These are phyloP conservation scores for Cytospora mali DNA, from an alignment of 2,329 filamentous ascomycete genomes.

Conservation along the genomic window DNA sequence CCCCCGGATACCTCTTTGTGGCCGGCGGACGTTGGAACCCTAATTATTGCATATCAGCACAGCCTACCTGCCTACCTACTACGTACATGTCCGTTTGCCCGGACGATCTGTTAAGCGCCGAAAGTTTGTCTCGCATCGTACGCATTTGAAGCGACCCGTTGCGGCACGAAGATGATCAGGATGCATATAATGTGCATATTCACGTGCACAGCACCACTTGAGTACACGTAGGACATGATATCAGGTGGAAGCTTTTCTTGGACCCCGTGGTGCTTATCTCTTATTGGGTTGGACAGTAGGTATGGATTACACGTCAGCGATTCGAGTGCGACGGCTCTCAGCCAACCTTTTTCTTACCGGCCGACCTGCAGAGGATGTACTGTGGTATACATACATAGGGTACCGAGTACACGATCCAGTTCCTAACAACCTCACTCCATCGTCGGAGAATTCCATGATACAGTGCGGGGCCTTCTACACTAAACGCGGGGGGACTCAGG, in stretches of 20 bases:
- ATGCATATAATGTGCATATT: neutral
- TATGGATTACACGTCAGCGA: neutral
- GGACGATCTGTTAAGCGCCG: neutral
- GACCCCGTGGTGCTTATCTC: neutral
- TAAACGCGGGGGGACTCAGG: neutral
- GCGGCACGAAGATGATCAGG: neutral
- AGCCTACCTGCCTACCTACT: too few relatives aligned
- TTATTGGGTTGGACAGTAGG: neutral
- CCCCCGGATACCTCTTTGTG: too few relatives aligned
- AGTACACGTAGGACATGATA: neutral
- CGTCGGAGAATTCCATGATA: neutral
- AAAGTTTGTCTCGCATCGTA: neutral
- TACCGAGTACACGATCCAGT: too few relatives aligned
- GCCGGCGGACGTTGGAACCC: too few relatives aligned
- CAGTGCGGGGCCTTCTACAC: neutral
- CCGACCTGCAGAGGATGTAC: neutral
- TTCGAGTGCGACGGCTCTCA: neutral
- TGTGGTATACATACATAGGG: too few relatives aligned
- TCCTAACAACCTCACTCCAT: neutral
- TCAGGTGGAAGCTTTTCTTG: neutral
- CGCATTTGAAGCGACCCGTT: neutral
- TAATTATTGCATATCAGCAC: neutral
- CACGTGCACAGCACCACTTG: neutral
- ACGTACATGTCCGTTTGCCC: too few relatives aligned
- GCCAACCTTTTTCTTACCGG: neutral